phyloP scores from a whole-genome alignment of 2,329 filamentous ascomycete genomes.

The Ophiocordyceps polyrhachis-furcata region DNA sequence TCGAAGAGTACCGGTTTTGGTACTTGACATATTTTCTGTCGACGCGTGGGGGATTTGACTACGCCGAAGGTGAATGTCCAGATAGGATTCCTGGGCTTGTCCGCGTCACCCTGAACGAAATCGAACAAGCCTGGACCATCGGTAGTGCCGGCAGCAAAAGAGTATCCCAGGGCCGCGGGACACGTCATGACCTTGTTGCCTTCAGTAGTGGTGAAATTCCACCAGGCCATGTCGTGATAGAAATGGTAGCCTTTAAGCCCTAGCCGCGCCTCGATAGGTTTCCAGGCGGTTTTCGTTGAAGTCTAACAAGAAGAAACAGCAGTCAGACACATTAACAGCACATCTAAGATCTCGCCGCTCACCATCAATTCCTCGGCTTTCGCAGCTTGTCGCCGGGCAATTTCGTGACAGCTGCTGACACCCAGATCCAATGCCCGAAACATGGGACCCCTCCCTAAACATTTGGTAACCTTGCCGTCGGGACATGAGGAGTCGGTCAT shows the following conservation, averaged over 20 bases:
- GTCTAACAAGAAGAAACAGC: constrained; percentile 22
- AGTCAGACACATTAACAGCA: neutral
- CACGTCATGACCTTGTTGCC: constrained; percentile 56
- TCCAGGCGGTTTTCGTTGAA: constrained; percentile 24
- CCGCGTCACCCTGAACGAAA: constrained; percentile 72
- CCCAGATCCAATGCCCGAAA: constrained; percentile 52
- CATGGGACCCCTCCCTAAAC: constrained; percentile 54
- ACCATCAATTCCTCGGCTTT: constrained; percentile 28
- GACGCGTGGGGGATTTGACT: constrained; percentile 48
- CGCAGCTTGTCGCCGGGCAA: constrained; percentile 50
- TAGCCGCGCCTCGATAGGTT: constrained; percentile 34
- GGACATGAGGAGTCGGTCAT: constrained; percentile 71
- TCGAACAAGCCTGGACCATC: constrained; percentile 85
- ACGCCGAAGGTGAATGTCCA: constrained; percentile 61
- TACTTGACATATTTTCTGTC: constrained; percentile 58
- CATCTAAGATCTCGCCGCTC: constrained; percentile 4
- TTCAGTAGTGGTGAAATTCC: constrained; percentile 54
- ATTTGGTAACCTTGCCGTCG: constrained; percentile 47
- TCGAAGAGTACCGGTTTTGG: constrained; percentile 78
- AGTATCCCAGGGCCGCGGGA: constrained; percentile 74
- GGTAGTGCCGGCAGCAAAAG: constrained; percentile 81
- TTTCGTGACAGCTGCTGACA: constrained; percentile 55
- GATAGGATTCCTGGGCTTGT: constrained; percentile 34
- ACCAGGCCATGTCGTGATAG: constrained; percentile 65
- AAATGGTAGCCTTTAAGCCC: constrained; percentile 68